Conservation (phyloP, 306 rosid species). For the Castanea crenata region DNA sequence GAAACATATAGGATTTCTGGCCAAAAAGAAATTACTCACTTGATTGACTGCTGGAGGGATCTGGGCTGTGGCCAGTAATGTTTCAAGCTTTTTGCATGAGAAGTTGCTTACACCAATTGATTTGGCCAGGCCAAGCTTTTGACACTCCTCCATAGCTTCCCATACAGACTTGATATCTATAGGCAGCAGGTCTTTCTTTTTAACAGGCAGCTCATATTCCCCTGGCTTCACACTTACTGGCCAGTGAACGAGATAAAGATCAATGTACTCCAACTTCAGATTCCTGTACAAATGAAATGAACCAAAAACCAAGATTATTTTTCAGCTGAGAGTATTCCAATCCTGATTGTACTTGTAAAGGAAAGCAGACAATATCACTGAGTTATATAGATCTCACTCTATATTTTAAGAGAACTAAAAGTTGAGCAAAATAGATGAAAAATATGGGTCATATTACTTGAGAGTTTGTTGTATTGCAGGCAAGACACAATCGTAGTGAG, state of each 20-base stretch:
- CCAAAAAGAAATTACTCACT: not conserved
- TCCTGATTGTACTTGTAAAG: no score
- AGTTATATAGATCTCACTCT: no score
- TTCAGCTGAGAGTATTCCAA: not conserved
- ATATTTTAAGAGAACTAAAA: no score
- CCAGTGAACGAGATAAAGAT: constrained; percentile 15
- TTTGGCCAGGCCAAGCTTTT: constrained; percentile 22
- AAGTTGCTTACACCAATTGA: constrained; percentile 20
- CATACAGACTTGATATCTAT: constrained; percentile 15
- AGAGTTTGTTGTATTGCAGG: constrained; percentile 27
- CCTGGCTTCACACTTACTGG: constrained; percentile 15
- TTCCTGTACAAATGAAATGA: not conserved
- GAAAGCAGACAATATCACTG: no score
- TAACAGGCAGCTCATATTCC: constrained; percentile 10
- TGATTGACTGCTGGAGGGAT: not conserved
- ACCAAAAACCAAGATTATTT: not conserved
- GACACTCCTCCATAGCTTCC: constrained; percentile 19
- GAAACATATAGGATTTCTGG: no score
- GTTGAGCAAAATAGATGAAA: not conserved
- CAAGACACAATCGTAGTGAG: constrained; percentile 25
- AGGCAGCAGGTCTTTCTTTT: constrained; percentile 15
- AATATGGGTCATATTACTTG: not conserved
- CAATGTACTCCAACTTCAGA: constrained; percentile 9
- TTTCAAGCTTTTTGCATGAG: constrained; percentile 10
- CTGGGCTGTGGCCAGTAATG: not conserved